Evolutionary conservation across 2,329 filamentous ascomycete species (phyloP), one percentile per base, ranked within the genome.

Genomic region (Chlorencoelia australis): DNA sequence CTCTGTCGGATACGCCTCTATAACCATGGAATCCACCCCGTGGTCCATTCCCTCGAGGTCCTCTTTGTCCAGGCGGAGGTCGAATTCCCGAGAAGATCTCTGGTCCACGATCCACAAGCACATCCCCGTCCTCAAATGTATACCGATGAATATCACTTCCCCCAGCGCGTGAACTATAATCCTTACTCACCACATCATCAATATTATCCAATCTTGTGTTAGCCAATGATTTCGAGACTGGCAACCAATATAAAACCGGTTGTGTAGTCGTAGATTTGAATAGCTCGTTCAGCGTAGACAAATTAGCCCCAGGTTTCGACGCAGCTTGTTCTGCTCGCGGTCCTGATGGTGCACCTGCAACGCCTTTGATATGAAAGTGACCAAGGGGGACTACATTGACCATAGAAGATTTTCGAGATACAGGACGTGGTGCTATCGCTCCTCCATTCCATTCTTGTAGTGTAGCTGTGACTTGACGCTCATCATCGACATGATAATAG

Each of bases 51-150:
- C 24, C 26, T n/a, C n/a, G n/a, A 25, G 42, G 37, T 36, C 55
- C 58, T 38, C 50, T 54, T 21, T 62, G 61, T 7, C 63, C 57
- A 14, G 59, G 59, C 14, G 75, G 74, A 16, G 73, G 74, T 16
- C 75, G 64, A 42, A 80, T 76, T 11, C 74, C 75, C 31, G 74
- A 62, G 51, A 79, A 79, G 24, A 79, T 75, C 55, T 87, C 82
- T 11, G 74, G 74, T 10, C 82, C 82, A 36, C 78, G 69, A 55
- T 87, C 81, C 29, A 87, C 79, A 36, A 87, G 75, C 5, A 59
- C 53, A 41, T 78, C 73, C 1, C 66, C 68, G 38, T 77, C 64
- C 55, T 86, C 80, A 48, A 87, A 87, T 0, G 78, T 80, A 55
- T 84, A 86, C 20, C 82, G 68, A 53, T 82, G 48, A 24, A 51